Evolutionary conservation across 139 green algal species (phyloP).

Genomic region (Gonium pectorale): DNA sequence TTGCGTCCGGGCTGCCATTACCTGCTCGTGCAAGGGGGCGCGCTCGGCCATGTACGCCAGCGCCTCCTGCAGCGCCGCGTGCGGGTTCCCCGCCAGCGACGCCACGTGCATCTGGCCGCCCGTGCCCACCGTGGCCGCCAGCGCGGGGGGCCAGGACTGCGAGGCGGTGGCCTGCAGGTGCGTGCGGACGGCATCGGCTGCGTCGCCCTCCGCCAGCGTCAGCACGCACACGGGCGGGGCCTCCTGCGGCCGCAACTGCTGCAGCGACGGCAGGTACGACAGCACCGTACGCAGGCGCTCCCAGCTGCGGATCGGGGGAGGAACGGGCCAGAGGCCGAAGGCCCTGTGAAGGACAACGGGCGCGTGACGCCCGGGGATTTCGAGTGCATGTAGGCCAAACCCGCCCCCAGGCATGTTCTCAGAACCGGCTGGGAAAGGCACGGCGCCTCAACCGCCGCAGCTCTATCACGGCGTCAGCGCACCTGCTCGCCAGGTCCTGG

Average conservation of each 20-base stretch:
- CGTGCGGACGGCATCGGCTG: not conserved
- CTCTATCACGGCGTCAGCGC: too few relatives aligned
- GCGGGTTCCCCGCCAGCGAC: constrained; percentile 23
- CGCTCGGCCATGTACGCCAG: constrained; percentile 12
- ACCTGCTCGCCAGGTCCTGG: constrained; percentile 35
- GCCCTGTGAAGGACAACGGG: too few relatives aligned
- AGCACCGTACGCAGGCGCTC: constrained; percentile 22
- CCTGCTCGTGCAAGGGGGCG: constrained; percentile 12
- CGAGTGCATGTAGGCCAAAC: too few relatives aligned
- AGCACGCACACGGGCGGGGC: not conserved
- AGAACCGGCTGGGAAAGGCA: too few relatives aligned
- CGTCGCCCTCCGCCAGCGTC: not conserved
- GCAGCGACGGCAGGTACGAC: not conserved
- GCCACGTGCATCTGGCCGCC: not conserved
- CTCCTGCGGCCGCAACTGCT: not conserved
- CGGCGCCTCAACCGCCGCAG: too few relatives aligned
- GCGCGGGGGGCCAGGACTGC: not conserved
- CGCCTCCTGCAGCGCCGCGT: constrained; percentile 9
- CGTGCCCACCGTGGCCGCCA: not conserved
- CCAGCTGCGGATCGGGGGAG: not conserved
- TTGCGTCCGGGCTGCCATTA: not conserved
- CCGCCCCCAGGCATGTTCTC: too few relatives aligned
- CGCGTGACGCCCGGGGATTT: too few relatives aligned
- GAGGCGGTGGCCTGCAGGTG: constrained; percentile 11
- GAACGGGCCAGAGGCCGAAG: not conserved